Evolutionary conservation across 257 asterid genomes (phyloP).

Genomic region (Verbena officinalis): DNA sequence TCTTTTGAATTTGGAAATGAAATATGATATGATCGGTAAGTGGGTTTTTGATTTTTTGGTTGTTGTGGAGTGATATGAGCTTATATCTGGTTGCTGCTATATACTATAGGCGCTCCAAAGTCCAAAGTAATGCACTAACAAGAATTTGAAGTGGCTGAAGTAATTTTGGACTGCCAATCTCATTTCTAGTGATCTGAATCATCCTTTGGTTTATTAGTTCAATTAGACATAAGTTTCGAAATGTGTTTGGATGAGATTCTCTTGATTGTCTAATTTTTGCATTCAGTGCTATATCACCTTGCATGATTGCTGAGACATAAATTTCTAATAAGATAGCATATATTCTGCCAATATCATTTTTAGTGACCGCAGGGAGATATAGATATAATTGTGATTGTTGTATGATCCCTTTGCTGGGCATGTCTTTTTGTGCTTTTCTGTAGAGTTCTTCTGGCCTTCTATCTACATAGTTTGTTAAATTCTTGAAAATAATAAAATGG

Average conservation of each 20-base stretch:
- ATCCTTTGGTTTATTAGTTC: neutral
- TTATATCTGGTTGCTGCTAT: neutral
- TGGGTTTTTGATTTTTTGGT: neutral
- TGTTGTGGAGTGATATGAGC: neutral
- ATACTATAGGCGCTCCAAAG: neutral
- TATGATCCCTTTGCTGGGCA: no score
- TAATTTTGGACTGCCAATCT: neutral
- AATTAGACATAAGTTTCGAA: neutral
- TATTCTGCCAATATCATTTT: no score
- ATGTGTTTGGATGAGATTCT: no score
- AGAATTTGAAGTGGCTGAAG: neutral
- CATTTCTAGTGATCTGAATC: neutral
- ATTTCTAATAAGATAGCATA: no score
- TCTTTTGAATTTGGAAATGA: neutral
- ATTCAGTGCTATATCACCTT: no score
- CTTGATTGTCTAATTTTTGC: no score
- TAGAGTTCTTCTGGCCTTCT: no score
- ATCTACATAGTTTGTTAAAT: no score
- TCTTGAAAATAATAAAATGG: constrained; percentile 6
- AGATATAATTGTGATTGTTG: no score
- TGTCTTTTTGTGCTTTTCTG: no score
- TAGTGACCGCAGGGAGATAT: no score
- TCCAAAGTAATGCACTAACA: neutral
- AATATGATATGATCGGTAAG: neutral
- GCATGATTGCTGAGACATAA: no score